Evolutionary conservation across 2,329 filamentous ascomycete genomes (phyloP), one percentile per base, ranked within the genome.

Genomic region (Talaromyces atroroseus): DNA sequence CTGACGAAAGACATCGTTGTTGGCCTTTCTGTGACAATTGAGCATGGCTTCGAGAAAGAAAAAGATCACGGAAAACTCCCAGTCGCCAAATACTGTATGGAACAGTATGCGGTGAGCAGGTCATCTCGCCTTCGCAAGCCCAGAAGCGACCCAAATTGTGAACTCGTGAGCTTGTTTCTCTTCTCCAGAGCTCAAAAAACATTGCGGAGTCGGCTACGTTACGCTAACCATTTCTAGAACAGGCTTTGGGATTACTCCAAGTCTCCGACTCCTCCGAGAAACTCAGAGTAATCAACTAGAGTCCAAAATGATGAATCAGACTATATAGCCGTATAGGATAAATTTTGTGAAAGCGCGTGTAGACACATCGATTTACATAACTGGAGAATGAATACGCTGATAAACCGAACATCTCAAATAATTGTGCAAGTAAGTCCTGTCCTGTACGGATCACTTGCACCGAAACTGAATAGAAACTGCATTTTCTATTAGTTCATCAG

Each of bases 41-140:
- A 11, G 29, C 21, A 21, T 50, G 11, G 3, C 16, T 32, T 18
- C 10, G 45, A 18, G 49, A 49, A 44, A 57, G 44, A 6, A 53
- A 52, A 3, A 57, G 16, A 1, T 49, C 24, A 26, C 24, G 24
- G 5, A 57, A 45, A 1, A 54, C n/a, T 16, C n/a, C 7, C 12
- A 53, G 32, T 18, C 51, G 40, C 51, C 50, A 58, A 44, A 44
- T 14, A 11, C 42, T n/a, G 24, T 50, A 58, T 32, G 56, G 40
- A 23, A 58, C 20, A n/a, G 36, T 40, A 34, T 42, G 45, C 20
- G 51, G 32, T 42, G 49, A 46, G 46, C 56, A 54, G 49, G 46
- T 23, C 56, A 58, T 54, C 14, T 49, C 45, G 52, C 32, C 4
- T 14, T 16, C n/a, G 36, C 18, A 44, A 20, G 8, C 18, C 16